Conservation (phyloP, 108 stramenopile genomes). For the Cylindrotheca closterium region DNA sequence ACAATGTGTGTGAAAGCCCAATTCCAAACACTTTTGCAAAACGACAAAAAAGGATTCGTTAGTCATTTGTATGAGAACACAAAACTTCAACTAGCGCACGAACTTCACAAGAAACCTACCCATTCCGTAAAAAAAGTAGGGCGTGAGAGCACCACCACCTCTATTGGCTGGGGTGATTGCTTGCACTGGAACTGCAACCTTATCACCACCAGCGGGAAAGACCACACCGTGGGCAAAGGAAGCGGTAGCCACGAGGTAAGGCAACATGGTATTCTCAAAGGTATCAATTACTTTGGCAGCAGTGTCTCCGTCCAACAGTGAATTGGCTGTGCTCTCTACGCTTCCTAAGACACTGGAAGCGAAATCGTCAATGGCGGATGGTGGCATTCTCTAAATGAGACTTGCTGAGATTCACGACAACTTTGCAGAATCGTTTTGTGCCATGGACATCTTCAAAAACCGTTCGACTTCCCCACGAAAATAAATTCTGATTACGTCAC, state of each 20-base stretch:
- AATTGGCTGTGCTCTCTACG: not conserved
- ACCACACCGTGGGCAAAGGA: not conserved
- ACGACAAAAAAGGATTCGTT: slow-evolving; percentile 2
- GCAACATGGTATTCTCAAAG: not conserved
- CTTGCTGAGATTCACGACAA: no score
- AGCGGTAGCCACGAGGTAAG: not conserved
- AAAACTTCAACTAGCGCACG: not conserved
- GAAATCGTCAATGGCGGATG: not conserved
- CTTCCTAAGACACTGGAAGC: not conserved
- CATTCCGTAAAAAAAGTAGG: slow-evolving; percentile 6
- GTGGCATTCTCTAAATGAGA: no score
- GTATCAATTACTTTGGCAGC: not conserved
- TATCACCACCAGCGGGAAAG: not conserved
- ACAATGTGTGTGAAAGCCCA: slow-evolving; percentile 13
- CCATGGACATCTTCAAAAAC: no score
- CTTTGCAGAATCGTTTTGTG: no score
- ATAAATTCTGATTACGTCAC: no score
- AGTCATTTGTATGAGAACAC: no score
- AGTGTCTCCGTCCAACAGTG: not conserved
- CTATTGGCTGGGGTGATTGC: not conserved
- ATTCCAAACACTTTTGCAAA: slow-evolving; percentile 17
- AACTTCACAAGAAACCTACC: not conserved
- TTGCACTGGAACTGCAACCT: not conserved
- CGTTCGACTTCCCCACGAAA: no score
- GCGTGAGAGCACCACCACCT: not conserved